phyloP scores from a whole-genome alignment of 805 yeast genomes.

The Diddensiella santjacobensis region DNA sequence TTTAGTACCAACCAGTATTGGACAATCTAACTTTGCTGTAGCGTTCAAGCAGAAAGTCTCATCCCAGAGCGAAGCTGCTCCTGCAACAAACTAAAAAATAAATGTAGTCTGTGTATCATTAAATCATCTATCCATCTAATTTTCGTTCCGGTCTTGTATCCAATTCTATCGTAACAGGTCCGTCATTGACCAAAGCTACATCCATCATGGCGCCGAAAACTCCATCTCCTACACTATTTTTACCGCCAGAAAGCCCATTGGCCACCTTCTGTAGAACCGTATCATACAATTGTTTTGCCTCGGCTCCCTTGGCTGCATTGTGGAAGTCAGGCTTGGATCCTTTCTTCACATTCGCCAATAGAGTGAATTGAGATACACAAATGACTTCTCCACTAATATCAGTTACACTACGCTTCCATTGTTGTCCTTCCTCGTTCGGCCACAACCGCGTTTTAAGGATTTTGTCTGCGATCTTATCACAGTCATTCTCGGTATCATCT shows the following conservation, averaged over 20 bases:
- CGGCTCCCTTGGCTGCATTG: conserved; percentile 76
- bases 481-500: conserved; percentile 73
- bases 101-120: not conserved
- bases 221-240: conserved; percentile 75
- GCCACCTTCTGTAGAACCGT: conserved; percentile 38
- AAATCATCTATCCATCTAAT: not conserved
- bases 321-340: conserved; percentile 97
- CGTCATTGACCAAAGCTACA: conserved; percentile 81
- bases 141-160: conserved; percentile 48
- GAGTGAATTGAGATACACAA: conserved; percentile 86
- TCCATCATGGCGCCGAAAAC: conserved; percentile 98
- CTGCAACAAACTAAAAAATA: not conserved
- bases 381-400: conserved; percentile 71
- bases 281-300: conserved; percentile 47
- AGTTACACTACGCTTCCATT: conserved; percentile 70
- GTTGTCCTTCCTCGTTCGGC: conserved; percentile 60
- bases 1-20: not conserved
- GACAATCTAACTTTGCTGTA: not conserved
- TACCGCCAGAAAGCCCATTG: conserved; percentile 39
- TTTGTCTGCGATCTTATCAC: conserved; percentile 63
- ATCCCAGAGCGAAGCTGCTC: not conserved
- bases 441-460: conserved; percentile 64
- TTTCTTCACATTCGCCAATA: conserved; percentile 78
- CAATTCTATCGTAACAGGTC: conserved; percentile 84
- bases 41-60: conserved; percentile 5